Evolutionary conservation across 2,329 filamentous ascomycete genomes (phyloP), one percentile per base, ranked within the genome.

Genomic region (Arthrobotrys sinensis): DNA sequence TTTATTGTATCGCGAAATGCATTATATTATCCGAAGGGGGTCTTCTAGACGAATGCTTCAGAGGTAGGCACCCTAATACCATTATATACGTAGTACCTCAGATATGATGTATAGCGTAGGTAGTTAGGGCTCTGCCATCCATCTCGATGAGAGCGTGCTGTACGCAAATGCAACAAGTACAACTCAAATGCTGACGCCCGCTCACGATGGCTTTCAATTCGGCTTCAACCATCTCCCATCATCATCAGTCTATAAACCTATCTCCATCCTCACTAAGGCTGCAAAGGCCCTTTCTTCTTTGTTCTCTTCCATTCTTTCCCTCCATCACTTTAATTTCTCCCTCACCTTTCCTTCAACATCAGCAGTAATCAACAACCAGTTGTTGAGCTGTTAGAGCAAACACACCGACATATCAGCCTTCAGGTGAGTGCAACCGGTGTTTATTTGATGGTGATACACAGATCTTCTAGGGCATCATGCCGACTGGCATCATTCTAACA

Each of bases 141-240:
- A 28, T 28, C 2, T 28, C 4, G 24, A 28, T 36, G 36, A 7
- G 40, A 36, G 24, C 40, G n/a, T n/a, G 16, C 45, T 32, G 24
- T n/a, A 45, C 7, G 16, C 8, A 69, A 73, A 73, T 73, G 8
- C 69, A 73, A 73, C 69, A 73, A 1, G 4, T 1, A 3, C 69
- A 73, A 73, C 69, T 48, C 69, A 65, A 64, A 57, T 34, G 0
- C 21, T 19, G 21, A 12, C 45, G 10, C 19, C 8, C 12, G 10
- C 36, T 7, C 46, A 53, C n/a, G 10, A 24, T 10, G n/a, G n/a
- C 63, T 6, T 68, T 11, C 66, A 36, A 5, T 40, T 4, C 14
- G 21, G 1, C 38, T 53, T 52, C 45, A 19, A 36, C 28, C 34
- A 14, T 34, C 16, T 8, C 24, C 24, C 65, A 68, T 34, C 48